A percentile compares a stretch with the other conserved stretches of the same genome.
These are phyloP conservation scores for Physaria fendleri DNA, from an alignment of 345 rosid species.

Conservation along the genomic window DNA sequence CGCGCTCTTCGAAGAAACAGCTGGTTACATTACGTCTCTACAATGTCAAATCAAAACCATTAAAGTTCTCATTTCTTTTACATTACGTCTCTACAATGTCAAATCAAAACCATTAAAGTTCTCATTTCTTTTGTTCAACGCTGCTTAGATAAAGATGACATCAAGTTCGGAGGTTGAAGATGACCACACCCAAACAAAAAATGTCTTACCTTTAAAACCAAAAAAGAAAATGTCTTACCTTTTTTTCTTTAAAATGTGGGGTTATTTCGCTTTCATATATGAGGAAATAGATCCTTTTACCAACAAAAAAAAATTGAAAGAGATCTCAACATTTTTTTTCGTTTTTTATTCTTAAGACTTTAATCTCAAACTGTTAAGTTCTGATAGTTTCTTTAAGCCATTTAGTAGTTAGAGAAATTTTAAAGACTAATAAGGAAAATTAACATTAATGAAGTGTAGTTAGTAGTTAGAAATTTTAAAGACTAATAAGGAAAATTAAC, in stretches of 20 bases:
- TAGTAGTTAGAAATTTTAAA: slow-evolving; percentile 2
- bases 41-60: slow-evolving; percentile 57
- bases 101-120: slow-evolving; percentile 52
- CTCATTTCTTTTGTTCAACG: slow-evolving; percentile 46
- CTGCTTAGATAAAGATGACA: slow-evolving; percentile 41
- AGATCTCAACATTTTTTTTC: slow-evolving; percentile 22
- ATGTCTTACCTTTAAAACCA: too few species aligned
- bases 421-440: not conserved
- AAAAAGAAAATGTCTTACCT: not conserved
- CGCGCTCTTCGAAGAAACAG: slow-evolving; percentile 63
- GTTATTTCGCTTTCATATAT: slow-evolving; percentile 10
- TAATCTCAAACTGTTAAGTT: not conserved
- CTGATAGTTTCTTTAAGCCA: not conserved
- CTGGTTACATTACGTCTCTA: slow-evolving; percentile 55
- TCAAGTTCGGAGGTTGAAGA: slow-evolving; percentile 49
- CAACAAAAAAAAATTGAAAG: too few species aligned
- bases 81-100: slow-evolving; percentile 53
- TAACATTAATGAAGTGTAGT: slow-evolving; percentile 8
- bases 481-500: not conserved
- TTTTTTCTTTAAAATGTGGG: not conserved
- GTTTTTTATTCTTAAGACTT: slow-evolving; percentile 16
- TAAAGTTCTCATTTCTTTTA: slow-evolving; percentile 45
- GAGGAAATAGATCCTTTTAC: slow-evolving; percentile 27
- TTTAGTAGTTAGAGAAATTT: slow-evolving; percentile 5
- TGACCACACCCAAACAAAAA: not conserved